A percentile compares a stretch with the other conserved stretches of the same genome.
phyloP scores from a whole-genome alignment of 441 rosid genomes.

The Melastoma candidum region DNA sequence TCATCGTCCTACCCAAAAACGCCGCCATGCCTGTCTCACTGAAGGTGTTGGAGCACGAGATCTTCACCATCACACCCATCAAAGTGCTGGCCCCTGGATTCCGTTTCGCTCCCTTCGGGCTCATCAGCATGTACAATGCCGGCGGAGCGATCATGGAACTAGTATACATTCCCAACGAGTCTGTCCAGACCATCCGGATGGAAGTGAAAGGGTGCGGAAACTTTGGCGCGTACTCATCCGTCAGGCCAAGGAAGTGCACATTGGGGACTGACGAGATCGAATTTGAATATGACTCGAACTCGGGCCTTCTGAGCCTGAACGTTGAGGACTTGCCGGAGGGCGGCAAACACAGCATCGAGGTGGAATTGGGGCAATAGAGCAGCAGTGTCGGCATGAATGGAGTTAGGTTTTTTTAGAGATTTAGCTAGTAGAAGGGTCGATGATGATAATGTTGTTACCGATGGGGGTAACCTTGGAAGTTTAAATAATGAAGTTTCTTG shows the following conservation, averaged over 20 bases:
- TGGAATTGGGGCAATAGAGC: conserved; percentile 10
- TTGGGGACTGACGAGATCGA: conserved; percentile 39
- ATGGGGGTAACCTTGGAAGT: too few species aligned
- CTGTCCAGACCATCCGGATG: conserved; percentile 24
- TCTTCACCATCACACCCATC: conserved; percentile 56
- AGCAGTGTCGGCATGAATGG: too few species aligned
- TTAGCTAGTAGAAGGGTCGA: too few species aligned
- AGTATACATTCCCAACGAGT: conserved; percentile 29
- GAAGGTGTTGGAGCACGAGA: conserved; percentile 52
- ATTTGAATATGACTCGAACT: conserved; percentile 14
- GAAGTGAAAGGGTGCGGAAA: too few species aligned
- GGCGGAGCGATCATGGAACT: conserved; percentile 75
- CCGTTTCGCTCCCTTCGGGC: conserved; percentile 71
- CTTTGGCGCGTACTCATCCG: too few species aligned
- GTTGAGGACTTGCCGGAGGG: too few species aligned
- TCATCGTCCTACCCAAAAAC: conserved; percentile 44
- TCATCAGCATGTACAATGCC: conserved; percentile 68
- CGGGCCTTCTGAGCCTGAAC: too few species aligned
- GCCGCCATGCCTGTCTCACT: conserved; percentile 66
- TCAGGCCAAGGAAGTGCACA: conserved; percentile 29
- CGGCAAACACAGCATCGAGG: too few species aligned
- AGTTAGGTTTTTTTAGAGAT: too few species aligned
- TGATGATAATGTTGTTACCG: too few species aligned
- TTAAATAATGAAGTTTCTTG: too few species aligned
- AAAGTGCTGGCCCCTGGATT: conserved; percentile 38